These are phyloP conservation scores for Rhizoclosmatium hyalinum DNA, from an alignment of 371 early-diverging fungal species.

Conservation along the genomic window DNA sequence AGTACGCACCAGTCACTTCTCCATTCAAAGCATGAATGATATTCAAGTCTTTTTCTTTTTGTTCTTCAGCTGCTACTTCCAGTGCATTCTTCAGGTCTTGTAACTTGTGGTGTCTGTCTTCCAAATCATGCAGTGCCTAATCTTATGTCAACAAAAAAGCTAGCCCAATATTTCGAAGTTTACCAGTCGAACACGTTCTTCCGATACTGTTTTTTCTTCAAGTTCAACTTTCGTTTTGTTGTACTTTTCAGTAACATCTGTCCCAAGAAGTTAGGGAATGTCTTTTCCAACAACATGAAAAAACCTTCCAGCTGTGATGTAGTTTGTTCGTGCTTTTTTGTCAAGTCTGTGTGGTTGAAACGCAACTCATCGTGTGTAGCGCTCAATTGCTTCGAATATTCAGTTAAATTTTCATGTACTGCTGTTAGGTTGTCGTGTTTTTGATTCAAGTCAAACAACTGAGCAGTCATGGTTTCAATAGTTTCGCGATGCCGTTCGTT, in stretches of 20 bases:
- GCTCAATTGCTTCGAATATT: neutral
- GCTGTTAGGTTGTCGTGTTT: conserved; percentile 1
- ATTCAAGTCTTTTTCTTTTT: conserved; percentile 1
- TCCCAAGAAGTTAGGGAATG: too few species aligned
- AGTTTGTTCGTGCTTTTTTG: neutral
- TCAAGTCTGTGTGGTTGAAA: neutral
- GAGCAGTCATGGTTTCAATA: conserved; percentile 10
- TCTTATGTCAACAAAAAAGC: neutral
- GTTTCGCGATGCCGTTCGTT: neutral
- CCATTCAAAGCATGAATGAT: neutral
- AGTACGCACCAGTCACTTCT: conserved; percentile 7
- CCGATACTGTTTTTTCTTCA: neutral
- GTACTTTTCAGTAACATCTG: neutral
- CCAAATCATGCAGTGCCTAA: neutral
- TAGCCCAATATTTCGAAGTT: neutral
- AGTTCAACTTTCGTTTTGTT: neutral
- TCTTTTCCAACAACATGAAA: neutral
- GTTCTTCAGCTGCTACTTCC: neutral
- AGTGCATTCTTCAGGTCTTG: neutral
- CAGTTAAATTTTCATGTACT: conserved; percentile 6
- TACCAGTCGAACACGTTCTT: conserved; percentile 1
- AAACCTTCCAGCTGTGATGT: neutral
- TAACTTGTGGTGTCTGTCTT: neutral
- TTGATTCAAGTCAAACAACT: conserved; percentile 12
- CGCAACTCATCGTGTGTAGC: neutral